phyloP scores from a whole-genome alignment of 2,329 filamentous ascomycete genomes.

The Colletotrichum brevisporum region DNA sequence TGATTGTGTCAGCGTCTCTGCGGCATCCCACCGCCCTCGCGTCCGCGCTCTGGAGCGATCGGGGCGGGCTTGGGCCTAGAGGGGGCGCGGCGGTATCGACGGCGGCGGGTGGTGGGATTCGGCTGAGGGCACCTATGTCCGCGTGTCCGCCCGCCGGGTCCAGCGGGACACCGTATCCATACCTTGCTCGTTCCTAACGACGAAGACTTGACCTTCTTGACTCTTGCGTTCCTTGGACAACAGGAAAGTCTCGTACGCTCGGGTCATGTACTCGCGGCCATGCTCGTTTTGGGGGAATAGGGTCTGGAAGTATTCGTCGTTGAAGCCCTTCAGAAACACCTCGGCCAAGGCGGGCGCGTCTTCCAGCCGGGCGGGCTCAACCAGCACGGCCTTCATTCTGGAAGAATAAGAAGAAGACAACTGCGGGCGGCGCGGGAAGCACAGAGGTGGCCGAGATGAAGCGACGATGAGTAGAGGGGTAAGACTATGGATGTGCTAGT shows the following conservation, averaged over 20 bases:
- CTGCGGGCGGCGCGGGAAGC: neutral
- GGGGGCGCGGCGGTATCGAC: too few relatives aligned
- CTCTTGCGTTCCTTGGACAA: slow-evolving; percentile 19
- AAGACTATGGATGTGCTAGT: neutral
- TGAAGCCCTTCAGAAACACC: slow-evolving; percentile 38
- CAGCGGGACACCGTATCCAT: neutral
- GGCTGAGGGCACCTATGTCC: neutral
- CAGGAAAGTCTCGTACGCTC: slow-evolving; percentile 29
- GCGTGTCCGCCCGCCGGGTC: neutral
- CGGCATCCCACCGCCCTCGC: neutral
- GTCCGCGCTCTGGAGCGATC: neutral
- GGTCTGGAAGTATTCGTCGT: slow-evolving; percentile 33
- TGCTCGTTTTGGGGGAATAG: slow-evolving; percentile 35
- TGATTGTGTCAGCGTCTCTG: slow-evolving; percentile 1
- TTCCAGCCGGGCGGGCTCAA: slow-evolving; percentile 23
- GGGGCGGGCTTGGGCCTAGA: too few relatives aligned
- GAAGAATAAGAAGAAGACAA: neutral
- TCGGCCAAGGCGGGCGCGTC: slow-evolving; percentile 34
- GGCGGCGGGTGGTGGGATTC: too few relatives aligned
- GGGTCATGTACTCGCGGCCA: slow-evolving; percentile 31
- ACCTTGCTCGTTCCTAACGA: slow-evolving; percentile 33
- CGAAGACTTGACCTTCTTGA: slow-evolving; percentile 33
- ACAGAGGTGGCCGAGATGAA: neutral
- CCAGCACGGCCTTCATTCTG: slow-evolving; percentile 9
- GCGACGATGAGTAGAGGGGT: neutral